Evolutionary conservation across 257 asterid species (phyloP).

Genomic region (Anisodus tanguticus): DNA sequence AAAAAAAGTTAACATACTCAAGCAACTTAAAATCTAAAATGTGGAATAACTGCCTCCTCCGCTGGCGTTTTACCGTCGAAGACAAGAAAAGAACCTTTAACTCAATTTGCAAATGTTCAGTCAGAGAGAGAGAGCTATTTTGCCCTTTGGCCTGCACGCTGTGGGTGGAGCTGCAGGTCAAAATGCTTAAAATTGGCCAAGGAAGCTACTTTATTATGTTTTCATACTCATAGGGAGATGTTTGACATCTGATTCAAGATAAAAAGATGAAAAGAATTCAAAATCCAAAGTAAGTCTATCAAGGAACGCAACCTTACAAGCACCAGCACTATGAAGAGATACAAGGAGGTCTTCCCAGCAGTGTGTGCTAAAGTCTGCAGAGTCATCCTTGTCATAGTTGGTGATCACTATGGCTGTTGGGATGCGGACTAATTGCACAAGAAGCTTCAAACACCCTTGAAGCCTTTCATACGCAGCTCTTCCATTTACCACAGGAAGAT

Average conservation of each 20-base stretch:
- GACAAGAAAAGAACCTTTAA: background rate
- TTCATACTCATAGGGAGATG: background rate
- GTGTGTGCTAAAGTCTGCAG: constrained; percentile 60
- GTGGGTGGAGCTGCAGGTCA: constrained; percentile 27
- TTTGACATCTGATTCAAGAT: constrained; percentile 13
- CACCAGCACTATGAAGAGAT: constrained; percentile 85
- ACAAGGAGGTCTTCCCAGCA: constrained; percentile 86
- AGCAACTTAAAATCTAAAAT: background rate
- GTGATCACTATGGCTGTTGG: constrained; percentile 87
- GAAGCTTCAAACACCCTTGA: constrained; percentile 74
- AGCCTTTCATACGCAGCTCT: constrained; percentile 68
- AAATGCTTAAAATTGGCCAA: constrained; percentile 25
- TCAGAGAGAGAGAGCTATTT: background rate
- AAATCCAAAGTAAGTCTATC: constrained; percentile 8
- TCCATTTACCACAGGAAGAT: constrained; percentile 86
- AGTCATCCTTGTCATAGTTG: constrained; percentile 70
- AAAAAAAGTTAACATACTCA: background rate
- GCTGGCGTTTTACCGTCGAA: background rate
- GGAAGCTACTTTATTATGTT: constrained; percentile 9
- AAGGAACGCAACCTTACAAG: constrained; percentile 75
- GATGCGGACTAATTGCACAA: constrained; percentile 71
- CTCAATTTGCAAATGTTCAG: constrained; percentile 28
- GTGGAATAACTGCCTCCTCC: constrained; percentile 2
- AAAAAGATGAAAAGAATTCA: background rate
- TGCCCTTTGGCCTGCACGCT: background rate